These are phyloP conservation scores for Chloranthus sessilifolius DNA, from an alignment of 164 flowering plant genomes.

Conservation along the genomic window DNA sequence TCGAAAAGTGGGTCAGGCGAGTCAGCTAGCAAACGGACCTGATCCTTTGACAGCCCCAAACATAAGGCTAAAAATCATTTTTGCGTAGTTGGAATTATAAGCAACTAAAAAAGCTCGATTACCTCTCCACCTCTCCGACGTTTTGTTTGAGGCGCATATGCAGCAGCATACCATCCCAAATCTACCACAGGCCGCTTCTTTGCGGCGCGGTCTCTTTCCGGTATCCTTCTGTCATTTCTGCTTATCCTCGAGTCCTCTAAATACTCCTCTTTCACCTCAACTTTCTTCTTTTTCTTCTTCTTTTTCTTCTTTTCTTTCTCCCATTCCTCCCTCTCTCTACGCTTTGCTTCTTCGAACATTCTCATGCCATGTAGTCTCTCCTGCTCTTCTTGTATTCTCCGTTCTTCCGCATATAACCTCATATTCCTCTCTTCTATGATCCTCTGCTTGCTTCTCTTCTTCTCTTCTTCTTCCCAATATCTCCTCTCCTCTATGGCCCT, in stretches of 20 bases:
- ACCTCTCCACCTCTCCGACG: constrained; percentile 97
- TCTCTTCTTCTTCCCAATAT: constrained; percentile 69
- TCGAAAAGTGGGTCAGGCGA: too few relatives aligned
- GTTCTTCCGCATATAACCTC: constrained; percentile 38
- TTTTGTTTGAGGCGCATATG: constrained; percentile 54
- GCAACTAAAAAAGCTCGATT: constrained; percentile 5
- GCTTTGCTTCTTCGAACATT: constrained; percentile 47
- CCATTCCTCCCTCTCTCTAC: constrained; percentile 67
- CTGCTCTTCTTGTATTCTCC: constrained; percentile 41
- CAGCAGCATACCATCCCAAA: constrained; percentile 39
- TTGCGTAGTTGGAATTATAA: too few relatives aligned
- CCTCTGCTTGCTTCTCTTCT: constrained; percentile 29
- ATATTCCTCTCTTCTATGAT: constrained; percentile 44
- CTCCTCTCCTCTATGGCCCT: constrained; percentile 38
- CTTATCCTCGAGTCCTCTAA: constrained; percentile 41
- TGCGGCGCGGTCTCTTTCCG: constrained; percentile 51
- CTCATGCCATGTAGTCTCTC: constrained; percentile 46
- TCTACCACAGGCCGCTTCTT: constrained; percentile 50
- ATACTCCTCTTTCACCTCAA: constrained; percentile 42
- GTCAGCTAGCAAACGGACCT: too few relatives aligned
- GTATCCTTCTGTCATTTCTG: constrained; percentile 51
- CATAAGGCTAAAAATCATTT: too few relatives aligned
- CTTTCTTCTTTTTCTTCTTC: constrained; percentile 53
- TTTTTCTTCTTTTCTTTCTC: constrained; percentile 33
- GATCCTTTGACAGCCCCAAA: too few relatives aligned